A percentile compares a stretch with the other conserved stretches of the same genome.
These are phyloP conservation scores for Cyberlindnera mycetangii DNA, from an alignment of 805 yeast species.

Conservation along the genomic window DNA sequence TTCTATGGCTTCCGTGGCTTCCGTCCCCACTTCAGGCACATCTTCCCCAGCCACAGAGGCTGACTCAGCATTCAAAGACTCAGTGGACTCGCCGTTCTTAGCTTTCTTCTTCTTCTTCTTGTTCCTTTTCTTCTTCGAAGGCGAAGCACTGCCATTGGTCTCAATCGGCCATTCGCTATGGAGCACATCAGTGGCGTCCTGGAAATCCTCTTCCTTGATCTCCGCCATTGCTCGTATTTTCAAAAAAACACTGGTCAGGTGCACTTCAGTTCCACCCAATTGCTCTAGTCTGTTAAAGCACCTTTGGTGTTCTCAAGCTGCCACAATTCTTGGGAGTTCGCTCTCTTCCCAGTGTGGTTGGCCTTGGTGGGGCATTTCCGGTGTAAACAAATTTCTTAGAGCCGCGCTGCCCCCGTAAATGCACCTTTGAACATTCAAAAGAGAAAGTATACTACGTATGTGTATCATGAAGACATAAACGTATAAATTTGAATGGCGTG, in stretches of 20 bases:
- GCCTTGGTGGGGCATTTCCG: background rate
- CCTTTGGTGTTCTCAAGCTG: too few relatives aligned
- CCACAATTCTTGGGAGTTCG: too few relatives aligned
- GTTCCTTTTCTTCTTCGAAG: conserved; percentile 4
- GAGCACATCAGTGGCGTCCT: conserved; percentile 17
- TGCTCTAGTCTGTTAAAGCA: too few relatives aligned
- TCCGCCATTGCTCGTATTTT: conserved; percentile 7
- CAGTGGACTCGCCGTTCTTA: conserved; percentile 1
- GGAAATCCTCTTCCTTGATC: conserved; percentile 13
- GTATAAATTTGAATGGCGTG: too few relatives aligned
- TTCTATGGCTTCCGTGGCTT: background rate
- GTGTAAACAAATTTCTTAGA: background rate
- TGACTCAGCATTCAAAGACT: background rate
- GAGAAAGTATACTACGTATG: too few relatives aligned
- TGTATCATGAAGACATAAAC: too few relatives aligned
- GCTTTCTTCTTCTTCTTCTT: conserved; percentile 18
- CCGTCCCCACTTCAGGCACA: too few relatives aligned
- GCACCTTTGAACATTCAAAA: too few relatives aligned
- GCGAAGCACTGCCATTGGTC: too few relatives aligned
- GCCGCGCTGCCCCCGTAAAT: too few relatives aligned
- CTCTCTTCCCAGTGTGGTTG: background rate
- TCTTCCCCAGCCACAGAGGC: background rate
- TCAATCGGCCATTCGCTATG: background rate
- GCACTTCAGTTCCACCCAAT: too few relatives aligned
- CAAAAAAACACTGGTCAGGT: too few relatives aligned